phyloP scores from a whole-genome alignment of 495 filamentous ascomycete genomes.

The Penicillium taxi region DNA sequence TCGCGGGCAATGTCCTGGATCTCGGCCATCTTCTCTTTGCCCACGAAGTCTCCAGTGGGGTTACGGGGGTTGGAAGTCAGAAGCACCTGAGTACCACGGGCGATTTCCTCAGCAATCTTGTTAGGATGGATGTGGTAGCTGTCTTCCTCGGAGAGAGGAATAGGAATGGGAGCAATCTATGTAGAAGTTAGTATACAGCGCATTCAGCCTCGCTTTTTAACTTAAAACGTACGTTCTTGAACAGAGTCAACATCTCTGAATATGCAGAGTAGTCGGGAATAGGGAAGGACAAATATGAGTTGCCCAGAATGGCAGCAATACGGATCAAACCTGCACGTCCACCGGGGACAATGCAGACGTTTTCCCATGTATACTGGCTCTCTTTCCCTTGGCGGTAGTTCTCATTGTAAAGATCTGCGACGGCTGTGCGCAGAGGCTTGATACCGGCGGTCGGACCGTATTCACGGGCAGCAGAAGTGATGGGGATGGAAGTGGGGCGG shows the following conservation, averaged over 20 bases:
- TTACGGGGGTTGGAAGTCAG: constrained; percentile 96
- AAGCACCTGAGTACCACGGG: constrained; percentile 78
- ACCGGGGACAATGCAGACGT: constrained; percentile 96
- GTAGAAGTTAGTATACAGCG: constrained; percentile 5
- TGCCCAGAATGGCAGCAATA: constrained; percentile 88
- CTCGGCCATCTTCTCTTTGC: constrained; percentile 69
- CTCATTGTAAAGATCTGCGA: constrained; percentile 88
- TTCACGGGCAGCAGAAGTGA: constrained; percentile 68
- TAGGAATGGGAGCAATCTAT: constrained; percentile 83
- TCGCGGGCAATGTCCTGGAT: constrained; percentile 90
- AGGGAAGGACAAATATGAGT: constrained; percentile 84
- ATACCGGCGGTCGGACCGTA: constrained; percentile 94
- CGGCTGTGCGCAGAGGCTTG: constrained; percentile 78
- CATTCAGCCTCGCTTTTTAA: neutral
- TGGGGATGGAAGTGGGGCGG: constrained; percentile 72
- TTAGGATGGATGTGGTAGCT: constrained; percentile 86
- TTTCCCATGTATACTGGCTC: constrained; percentile 97
- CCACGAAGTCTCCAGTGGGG: constrained; percentile 82
- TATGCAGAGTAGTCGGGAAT: constrained; percentile 76
- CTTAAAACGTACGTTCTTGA: constrained; percentile 59
- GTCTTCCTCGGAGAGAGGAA: constrained; percentile 73
- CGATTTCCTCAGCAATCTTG: constrained; percentile 86
- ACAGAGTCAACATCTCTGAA: constrained; percentile 91
- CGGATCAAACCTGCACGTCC: constrained; percentile 87
- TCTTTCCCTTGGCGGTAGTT: constrained; percentile 81